phyloP scores from a whole-genome alignment of 75 land plant genomes.

The Pseudotsuga menziesii region DNA sequence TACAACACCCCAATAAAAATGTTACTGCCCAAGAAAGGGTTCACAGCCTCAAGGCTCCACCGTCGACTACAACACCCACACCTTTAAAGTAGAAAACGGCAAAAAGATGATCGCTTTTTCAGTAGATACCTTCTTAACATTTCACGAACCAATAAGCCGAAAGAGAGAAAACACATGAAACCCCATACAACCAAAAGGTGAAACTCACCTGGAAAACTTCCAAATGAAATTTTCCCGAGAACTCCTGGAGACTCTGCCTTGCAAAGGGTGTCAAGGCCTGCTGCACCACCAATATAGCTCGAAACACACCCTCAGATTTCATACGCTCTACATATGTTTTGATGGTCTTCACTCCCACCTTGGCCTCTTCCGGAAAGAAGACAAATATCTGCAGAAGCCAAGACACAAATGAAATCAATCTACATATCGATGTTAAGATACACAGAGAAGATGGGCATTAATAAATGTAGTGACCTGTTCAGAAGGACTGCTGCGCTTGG shows the following conservation, averaged over 20 bases:
- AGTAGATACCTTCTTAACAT: no score
- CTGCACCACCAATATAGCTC: conserved; percentile 80
- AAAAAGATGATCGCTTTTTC: no score
- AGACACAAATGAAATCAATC: not conserved
- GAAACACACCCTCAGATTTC: conserved; percentile 77
- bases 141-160: no score
- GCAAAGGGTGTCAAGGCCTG: conserved; percentile 88
- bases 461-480: conserved; percentile 50
- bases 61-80: no score
- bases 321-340: conserved; percentile 77
- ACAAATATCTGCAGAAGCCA: conserved; percentile 61
- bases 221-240: conserved; percentile 65
- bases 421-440: not conserved
- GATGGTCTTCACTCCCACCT: conserved; percentile 91
- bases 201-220: conserved; percentile 87
- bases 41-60: no score
- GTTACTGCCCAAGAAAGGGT: no score
- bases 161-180: no score
- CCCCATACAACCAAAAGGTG: not conserved
- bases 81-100: no score
- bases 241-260: conserved; percentile 49
- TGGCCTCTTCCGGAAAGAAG: conserved; percentile 86
- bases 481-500: conserved; percentile 41
- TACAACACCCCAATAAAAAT: no score
- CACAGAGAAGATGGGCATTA: no score